Evolutionary conservation across 305 asterid genomes (phyloP), one percentile per base, ranked within the genome.

Genomic region (Plantago rigida): DNA sequence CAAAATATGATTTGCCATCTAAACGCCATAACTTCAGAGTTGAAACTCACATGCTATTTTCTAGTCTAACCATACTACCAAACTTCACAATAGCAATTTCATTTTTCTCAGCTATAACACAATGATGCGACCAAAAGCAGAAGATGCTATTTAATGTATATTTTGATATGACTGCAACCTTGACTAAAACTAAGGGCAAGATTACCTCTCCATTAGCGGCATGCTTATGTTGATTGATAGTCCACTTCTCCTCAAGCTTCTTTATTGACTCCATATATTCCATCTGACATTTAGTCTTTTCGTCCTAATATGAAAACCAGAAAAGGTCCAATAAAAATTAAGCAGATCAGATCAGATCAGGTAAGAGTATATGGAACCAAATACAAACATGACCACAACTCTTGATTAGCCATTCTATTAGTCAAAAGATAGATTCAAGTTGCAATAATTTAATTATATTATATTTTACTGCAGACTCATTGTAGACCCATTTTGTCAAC

Each of bases 131-230:
- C 39, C 39, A 31, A 31, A 5, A 31, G 39, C 7, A 5, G 39
- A 31, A 31, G 39, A 31, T 31, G 39, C 39, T 3, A 31, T 31
- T 31, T 31, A 31, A 31, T 3, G 39, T 31, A 31, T 31, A 31
- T 8, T 15, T 4, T 0, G 55, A 15, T 3, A 50, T 7, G 12
- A 11, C 28, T 17, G 8, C 13, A 48, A 17, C 55, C 28, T 26
- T 50, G 55, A 50, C 55, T 3, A 31, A 53, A 39, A 54, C 54
- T 17, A 59, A 72, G 60, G 76, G 51, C 15, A 56, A 66, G 47
- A 48, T 44, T 75, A 86, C 99, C 99, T 85, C 85, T 74, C 85
- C 92, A 67, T 85, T 85, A 14, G 57, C 76, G 57, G 69, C 79
- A 15, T 58, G 75, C 74, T 74, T 85, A 70, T 76, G 77, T 66